Conservation (phyloP, 1,284 basidiomycete species). For the Vanrija sp. region DNA sequence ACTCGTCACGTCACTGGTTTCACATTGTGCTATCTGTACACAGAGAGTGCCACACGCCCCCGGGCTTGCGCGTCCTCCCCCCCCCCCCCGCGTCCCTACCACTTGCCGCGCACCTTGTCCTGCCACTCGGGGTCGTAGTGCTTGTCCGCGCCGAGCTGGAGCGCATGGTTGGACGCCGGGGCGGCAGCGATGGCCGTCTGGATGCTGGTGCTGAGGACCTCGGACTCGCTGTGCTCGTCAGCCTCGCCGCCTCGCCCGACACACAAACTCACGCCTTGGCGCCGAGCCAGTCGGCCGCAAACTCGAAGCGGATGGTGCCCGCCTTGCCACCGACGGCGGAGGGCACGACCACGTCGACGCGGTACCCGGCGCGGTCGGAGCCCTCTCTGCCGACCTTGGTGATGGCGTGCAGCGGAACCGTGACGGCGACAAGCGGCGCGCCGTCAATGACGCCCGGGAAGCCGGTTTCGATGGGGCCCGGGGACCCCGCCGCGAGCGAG, state of each 20-base stretch:
- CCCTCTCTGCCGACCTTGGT: slow-evolving; percentile 21
- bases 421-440: slow-evolving; percentile 27
- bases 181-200: slow-evolving; percentile 4
- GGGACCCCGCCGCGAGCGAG: neutral
- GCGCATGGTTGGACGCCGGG: slow-evolving; percentile 22
- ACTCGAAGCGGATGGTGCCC: slow-evolving; percentile 41
- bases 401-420: slow-evolving; percentile 26
- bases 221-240: slow-evolving; percentile 3
- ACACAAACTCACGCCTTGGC: slow-evolving; percentile 38
- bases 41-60: too few relatives aligned
- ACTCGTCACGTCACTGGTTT: too few relatives aligned
- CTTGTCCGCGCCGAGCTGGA: slow-evolving; percentile 29
- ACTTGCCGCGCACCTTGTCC: slow-evolving; percentile 13
- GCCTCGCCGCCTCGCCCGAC: neutral
- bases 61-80: too few relatives aligned
- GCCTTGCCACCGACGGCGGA: slow-evolving; percentile 21
- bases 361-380: neutral
- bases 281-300: slow-evolving; percentile 46
- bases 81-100: neutral
- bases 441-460: slow-evolving; percentile 41
- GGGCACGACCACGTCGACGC: slow-evolving; percentile 3
- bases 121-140: slow-evolving; percentile 13
- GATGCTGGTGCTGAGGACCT: slow-evolving; percentile 8
- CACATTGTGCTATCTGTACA: too few relatives aligned
- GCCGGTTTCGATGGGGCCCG: slow-evolving; percentile 27